Percentiles rank a stretch among this genome's conserved stretches.
phyloP scores from a whole-genome alignment of 2,329 filamentous ascomycete genomes.

The Botrytis galanthina region DNA sequence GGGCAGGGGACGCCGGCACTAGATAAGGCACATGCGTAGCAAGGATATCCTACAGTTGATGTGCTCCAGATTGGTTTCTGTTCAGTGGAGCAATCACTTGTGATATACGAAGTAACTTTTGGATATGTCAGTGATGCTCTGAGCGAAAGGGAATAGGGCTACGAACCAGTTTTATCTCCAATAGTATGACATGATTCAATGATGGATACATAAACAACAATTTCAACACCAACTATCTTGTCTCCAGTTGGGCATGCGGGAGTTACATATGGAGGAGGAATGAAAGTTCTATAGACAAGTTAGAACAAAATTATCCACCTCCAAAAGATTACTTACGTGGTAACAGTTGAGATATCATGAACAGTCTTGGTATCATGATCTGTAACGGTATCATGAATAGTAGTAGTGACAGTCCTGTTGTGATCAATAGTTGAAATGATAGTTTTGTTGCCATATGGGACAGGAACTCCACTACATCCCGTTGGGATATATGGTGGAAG shows the following conservation, averaged over 20 bases:
- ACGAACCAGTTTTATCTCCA: constrained; percentile 19
- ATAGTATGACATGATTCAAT: constrained; percentile 34
- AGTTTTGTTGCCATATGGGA: constrained; percentile 22
- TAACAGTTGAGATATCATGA: constrained; percentile 16
- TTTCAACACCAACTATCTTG: constrained; percentile 38
- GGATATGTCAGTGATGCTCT: constrained; percentile 7
- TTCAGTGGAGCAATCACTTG: constrained; percentile 22
- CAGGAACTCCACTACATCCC: constrained; percentile 7
- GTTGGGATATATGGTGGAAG: constrained; percentile 10
- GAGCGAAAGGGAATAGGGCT: not conserved
- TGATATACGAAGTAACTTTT: constrained; percentile 23
- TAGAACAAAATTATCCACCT: not conserved
- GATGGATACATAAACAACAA: constrained; percentile 37
- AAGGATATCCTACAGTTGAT: constrained; percentile 23
- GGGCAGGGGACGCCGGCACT: constrained; percentile 19
- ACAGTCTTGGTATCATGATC: constrained; percentile 16
- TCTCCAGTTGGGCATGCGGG: constrained; percentile 21
- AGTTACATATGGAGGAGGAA: constrained; percentile 26
- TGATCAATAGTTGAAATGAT: constrained; percentile 21
- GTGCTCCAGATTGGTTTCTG: constrained; percentile 25
- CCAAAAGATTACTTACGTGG: constrained; percentile 14
- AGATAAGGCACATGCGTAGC: constrained; percentile 24
- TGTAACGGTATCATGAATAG: constrained; percentile 8
- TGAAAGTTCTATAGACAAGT: constrained; percentile 21
- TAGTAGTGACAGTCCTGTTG: constrained; percentile 13